Conservation (phyloP, 257 asterid species). For the Coffea eugenioides region DNA sequence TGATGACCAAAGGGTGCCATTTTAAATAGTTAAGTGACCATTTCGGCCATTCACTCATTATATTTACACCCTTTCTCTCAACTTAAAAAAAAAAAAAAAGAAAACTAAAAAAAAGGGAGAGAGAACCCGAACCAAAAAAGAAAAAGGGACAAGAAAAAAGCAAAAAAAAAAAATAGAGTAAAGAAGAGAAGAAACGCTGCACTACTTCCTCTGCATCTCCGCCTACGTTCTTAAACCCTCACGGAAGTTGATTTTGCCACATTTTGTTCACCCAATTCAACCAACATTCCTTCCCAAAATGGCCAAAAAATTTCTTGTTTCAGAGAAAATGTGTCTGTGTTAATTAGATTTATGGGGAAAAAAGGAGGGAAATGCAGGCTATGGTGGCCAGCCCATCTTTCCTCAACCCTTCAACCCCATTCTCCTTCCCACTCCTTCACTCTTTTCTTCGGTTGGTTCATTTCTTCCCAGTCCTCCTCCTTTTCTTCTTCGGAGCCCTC, state of each 20-base stretch:
- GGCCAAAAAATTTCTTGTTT: background rate
- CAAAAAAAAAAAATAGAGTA: background rate
- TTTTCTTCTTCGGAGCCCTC: slow-evolving; percentile 54
- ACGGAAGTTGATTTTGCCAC: background rate
- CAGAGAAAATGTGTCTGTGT: background rate
- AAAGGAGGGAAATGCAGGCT: slow-evolving; percentile 64
- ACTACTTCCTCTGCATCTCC: background rate
- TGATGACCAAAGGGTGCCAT: too few relatives aligned
- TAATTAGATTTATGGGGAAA: slow-evolving; percentile 19
- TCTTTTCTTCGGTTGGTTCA: slow-evolving; percentile 77
- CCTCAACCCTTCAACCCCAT: slow-evolving; percentile 33
- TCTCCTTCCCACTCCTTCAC: slow-evolving; percentile 22
- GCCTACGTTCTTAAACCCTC: background rate
- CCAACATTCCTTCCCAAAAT: background rate
- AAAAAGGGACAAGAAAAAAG: background rate
- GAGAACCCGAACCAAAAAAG: too few relatives aligned
- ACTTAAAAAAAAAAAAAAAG: too few relatives aligned
- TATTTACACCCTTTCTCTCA: too few relatives aligned
- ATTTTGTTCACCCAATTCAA: too few relatives aligned
- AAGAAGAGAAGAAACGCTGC: background rate
- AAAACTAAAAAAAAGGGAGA: background rate
- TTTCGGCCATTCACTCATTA: too few relatives aligned
- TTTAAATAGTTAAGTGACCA: too few relatives aligned
- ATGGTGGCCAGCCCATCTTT: slow-evolving; percentile 83
- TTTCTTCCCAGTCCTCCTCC: slow-evolving; percentile 51